Evolutionary conservation across 1,284 basidiomycete genomes (phyloP).

Genomic region (Sporisorium reilianum): DNA sequence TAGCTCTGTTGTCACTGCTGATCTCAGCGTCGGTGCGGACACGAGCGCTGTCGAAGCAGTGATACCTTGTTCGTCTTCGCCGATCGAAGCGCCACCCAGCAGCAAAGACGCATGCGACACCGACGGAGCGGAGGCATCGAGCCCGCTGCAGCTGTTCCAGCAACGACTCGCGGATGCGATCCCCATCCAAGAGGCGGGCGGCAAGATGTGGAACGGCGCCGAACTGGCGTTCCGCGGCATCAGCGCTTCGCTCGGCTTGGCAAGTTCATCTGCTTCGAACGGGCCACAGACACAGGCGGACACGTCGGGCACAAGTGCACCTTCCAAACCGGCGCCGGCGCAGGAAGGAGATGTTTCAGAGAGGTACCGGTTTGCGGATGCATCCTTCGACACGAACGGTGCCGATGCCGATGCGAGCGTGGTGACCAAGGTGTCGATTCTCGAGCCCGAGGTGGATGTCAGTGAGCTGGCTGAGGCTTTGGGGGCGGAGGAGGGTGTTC

Average conservation of each 20-base stretch:
- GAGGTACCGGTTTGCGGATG: conserved; percentile 29
- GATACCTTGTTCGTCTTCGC: conserved; percentile 13
- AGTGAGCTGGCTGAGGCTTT: conserved; percentile 41
- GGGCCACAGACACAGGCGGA: background rate
- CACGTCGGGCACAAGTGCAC: background rate
- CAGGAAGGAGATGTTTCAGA: conserved; percentile 31
- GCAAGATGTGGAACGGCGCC: conserved; percentile 50
- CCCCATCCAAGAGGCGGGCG: conserved; percentile 44
- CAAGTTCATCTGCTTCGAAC: conserved; percentile 1
- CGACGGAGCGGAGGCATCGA: conserved; percentile 14
- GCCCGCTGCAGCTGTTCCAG: conserved; percentile 37
- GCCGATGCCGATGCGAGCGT: conserved; percentile 28
- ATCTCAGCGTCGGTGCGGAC: conserved; percentile 4
- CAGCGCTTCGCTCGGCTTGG: conserved; percentile 38
- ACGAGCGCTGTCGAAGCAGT: conserved; percentile 3
- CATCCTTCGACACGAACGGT: conserved; percentile 28
- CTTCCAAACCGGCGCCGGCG: background rate
- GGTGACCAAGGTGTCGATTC: conserved; percentile 40
- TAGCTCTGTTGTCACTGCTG: conserved; percentile 8
- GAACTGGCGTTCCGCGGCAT: conserved; percentile 39
- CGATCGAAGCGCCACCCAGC: conserved; percentile 10
- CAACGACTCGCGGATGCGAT: conserved; percentile 20
- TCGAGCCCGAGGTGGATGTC: conserved; percentile 51
- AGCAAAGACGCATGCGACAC: background rate
- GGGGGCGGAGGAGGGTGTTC: conserved; percentile 7